Percentiles rank a stretch among this genome's conserved stretches.
Evolutionary conservation across 2,329 filamentous ascomycete species (phyloP).

Genomic region (Lomentospora prolificans): DNA sequence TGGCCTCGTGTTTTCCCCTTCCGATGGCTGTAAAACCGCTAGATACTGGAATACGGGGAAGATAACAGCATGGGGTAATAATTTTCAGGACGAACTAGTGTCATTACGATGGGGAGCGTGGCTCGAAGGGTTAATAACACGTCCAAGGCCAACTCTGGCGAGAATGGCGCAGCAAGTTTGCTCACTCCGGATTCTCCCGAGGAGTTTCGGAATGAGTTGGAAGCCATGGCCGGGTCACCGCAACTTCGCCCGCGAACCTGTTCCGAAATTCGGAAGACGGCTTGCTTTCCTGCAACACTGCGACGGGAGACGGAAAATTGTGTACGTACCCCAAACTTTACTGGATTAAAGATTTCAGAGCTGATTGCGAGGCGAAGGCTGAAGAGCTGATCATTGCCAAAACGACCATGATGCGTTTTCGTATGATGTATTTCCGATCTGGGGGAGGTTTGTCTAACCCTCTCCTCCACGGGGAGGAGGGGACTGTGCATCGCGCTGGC

Average conservation of each 20-base stretch:
- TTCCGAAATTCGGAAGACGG: neutral
- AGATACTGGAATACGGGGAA: neutral
- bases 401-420: neutral
- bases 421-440: neutral
- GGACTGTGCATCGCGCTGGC: no score
- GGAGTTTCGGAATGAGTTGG: neutral
- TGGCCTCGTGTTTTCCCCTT: neutral
- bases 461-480: no score
- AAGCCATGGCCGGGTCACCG: neutral
- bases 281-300: no score
- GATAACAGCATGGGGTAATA: neutral
- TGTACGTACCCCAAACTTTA: no score
- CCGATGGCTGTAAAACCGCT: neutral
- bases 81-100: neutral
- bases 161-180: neutral
- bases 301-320: no score
- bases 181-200: neutral
- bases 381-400: neutral
- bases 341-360: no score
- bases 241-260: neutral
- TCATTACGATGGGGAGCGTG: neutral
- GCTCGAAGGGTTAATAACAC: neutral
- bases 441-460: neutral
- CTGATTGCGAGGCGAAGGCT: neutral
- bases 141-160: neutral